Conservation (phyloP, 306 rosid genomes). For the Rosa chinensis region DNA sequence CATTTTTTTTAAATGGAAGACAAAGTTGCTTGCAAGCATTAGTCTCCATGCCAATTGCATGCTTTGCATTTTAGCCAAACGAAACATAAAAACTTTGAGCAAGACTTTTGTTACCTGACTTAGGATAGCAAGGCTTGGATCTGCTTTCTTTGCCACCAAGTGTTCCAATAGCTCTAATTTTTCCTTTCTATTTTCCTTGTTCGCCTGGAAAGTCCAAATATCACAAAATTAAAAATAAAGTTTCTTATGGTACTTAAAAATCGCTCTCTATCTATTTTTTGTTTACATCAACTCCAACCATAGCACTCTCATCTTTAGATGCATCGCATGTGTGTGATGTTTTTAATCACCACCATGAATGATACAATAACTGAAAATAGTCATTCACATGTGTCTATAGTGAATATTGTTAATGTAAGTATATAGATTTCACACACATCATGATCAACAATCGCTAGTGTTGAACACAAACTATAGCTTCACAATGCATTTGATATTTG, state of each 20-base stretch:
- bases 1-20: too few relatives aligned
- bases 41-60: background rate
- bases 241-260: background rate
- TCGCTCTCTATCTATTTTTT: background rate
- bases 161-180: constrained; percentile 30
- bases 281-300: background rate
- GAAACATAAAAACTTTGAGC: background rate
- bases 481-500: background rate
- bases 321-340: background rate
- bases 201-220: background rate
- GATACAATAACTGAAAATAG: too few relatives aligned
- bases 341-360: too few relatives aligned
- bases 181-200: constrained; percentile 23
- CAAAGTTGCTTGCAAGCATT: background rate
- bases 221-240: background rate
- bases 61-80: background rate
- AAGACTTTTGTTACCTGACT: constrained; percentile 29
- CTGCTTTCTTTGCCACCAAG: constrained; percentile 27
- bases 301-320: background rate
- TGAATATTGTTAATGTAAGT: too few relatives aligned
- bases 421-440: too few relatives aligned
- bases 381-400: too few relatives aligned
- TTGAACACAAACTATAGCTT: background rate
- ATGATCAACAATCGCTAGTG: too few relatives aligned
- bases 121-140: constrained; percentile 31